Base-by-base conservation (phyloP, 2,329 filamentous ascomycete genomes). In the Diaporthe aspalathi region DNA sequence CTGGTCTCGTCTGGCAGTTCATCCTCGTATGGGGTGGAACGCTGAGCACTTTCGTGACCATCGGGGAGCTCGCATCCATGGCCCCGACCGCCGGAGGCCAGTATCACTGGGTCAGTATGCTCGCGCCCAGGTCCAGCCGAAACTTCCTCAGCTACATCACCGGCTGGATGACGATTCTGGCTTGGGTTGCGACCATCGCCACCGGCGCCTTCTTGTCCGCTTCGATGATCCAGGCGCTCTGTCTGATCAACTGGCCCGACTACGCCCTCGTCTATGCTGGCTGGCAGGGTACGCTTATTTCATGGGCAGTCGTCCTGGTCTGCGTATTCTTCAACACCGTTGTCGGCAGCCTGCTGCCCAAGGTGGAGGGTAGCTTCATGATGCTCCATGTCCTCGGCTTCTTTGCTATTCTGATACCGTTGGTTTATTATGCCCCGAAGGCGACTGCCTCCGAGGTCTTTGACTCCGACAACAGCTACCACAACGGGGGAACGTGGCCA, bases 31-130 rank as follows among this genome's bases (percentile, higher is more conserved):
- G 79, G 76, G 74, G 81, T 17, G 83, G 83, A 0, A 81, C 84
- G 65, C 73, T 82, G 5, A 66, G 79, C 7, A 80, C 83, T 38
- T 81, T 81, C 70, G 76, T 79, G 0, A 85, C 83, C 6, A 83
- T 87, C 79, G 84, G 84, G 11, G 85, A 87, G 74, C 85, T 87
- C 81, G 84, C 83, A 2, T 85, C 83, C 4, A 87, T 87, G 82
- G 86, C 87, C 2, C 88, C 88, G 0, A 89, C 86, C 0, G 83
- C 84, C 8, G 87, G 88, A 32, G 88, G 88, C 1, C 87, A 90
- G 74, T 89, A 89, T 73, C 86, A 88, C 74, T 78, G 77, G 76
- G 75, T 77, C 5, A 72, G 72, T 6, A 75, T 78, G 72, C 70
- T 78, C 50, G 74, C 76, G 1, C 77, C 77, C 0, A 45, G 60